Percentiles rank a stretch among this genome's conserved stretches.
Conservation (phyloP, 2,329 filamentous ascomycete species). For the Karstenula rhodostoma region DNA sequence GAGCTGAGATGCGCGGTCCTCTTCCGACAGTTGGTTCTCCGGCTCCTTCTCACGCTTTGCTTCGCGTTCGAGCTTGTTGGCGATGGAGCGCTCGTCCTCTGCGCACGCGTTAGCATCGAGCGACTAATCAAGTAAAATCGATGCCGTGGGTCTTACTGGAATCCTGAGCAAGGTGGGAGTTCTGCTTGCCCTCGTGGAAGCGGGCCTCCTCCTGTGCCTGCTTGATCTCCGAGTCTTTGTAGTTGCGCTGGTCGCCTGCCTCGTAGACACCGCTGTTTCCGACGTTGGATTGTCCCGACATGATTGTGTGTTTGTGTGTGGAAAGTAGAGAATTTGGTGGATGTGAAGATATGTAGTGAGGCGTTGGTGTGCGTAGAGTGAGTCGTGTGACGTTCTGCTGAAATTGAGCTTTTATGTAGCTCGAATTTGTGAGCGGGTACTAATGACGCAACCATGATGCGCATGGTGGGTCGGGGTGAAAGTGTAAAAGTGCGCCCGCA, state of each 20-base stretch:
- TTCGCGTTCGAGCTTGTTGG: conserved; percentile 74
- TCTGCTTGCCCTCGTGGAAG: conserved; percentile 75
- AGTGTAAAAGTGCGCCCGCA: neutral
- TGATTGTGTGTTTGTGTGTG: conserved; percentile 37
- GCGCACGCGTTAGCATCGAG: conserved; percentile 34
- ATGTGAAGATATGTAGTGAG: neutral
- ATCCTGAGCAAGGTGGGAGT: conserved; percentile 74
- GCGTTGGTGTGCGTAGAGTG: neutral
- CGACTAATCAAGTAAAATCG: neutral
- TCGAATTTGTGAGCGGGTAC: neutral
- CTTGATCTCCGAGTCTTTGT: conserved; percentile 61
- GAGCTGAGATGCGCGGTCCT: conserved; percentile 57
- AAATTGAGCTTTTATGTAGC: conserved; percentile 7
- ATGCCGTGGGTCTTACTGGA: conserved; percentile 66
- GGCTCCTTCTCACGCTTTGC: conserved; percentile 59
- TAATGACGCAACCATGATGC: neutral
- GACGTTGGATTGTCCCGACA: conserved; percentile 70
- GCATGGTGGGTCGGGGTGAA: conserved; percentile 1
- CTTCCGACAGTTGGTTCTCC: conserved; percentile 42
- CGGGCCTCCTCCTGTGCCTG: conserved; percentile 53
- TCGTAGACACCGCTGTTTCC: conserved; percentile 74
- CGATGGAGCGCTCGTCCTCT: conserved; percentile 76
- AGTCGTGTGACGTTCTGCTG: neutral
- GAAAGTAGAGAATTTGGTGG: neutral
- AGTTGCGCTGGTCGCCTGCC: conserved; percentile 76